A percentile compares a stretch with the other conserved stretches of the same genome.
Evolutionary conservation across 2,329 filamentous ascomycete genomes (phyloP).

Genomic region (Aureobasidium sp.): DNA sequence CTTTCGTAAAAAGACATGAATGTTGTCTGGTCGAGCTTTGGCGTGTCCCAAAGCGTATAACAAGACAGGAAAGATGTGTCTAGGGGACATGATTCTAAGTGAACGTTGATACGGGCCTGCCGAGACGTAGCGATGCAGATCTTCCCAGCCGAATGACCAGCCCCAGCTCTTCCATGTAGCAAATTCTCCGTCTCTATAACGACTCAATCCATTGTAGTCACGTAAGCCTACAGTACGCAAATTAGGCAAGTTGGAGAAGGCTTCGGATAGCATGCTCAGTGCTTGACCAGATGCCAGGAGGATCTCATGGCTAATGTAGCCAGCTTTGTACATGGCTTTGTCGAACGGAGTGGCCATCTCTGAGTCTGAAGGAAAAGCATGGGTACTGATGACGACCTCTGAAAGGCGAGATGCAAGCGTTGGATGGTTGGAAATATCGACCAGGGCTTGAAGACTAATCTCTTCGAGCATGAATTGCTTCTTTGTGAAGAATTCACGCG

Average conservation of each 20-base stretch:
- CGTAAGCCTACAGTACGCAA: constrained; percentile 53
- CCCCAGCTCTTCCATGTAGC: constrained; percentile 52
- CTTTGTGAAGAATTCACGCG: constrained; percentile 57
- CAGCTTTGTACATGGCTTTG: constrained; percentile 20
- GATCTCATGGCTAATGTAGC: constrained; percentile 17
- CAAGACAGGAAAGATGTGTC: constrained; percentile 21
- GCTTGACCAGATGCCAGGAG: constrained; percentile 41
- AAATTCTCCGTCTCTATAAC: constrained; percentile 42
- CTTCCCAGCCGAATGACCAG: constrained; percentile 8
- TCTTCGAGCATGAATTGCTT: constrained; percentile 59
- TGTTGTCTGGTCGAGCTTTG: constrained; percentile 16
- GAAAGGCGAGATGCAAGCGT: constrained; percentile 36
- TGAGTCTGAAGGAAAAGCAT: constrained; percentile 20
- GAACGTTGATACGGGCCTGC: not conserved
- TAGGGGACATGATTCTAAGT: not conserved
- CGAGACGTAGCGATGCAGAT: not conserved
- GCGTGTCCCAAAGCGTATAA: constrained; percentile 22
- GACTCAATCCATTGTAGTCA: constrained; percentile 48
- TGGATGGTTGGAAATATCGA: constrained; percentile 36
- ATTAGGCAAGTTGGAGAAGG: constrained; percentile 49
- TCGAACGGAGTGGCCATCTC: not conserved
- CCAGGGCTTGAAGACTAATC: constrained; percentile 48
- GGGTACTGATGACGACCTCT: constrained; percentile 46
- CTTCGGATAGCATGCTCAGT: constrained; percentile 49
- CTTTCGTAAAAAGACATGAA: constrained; percentile 25